Conservation (phyloP, 352 stramenopile genomes). For the Globisporangium paddicum region DNA sequence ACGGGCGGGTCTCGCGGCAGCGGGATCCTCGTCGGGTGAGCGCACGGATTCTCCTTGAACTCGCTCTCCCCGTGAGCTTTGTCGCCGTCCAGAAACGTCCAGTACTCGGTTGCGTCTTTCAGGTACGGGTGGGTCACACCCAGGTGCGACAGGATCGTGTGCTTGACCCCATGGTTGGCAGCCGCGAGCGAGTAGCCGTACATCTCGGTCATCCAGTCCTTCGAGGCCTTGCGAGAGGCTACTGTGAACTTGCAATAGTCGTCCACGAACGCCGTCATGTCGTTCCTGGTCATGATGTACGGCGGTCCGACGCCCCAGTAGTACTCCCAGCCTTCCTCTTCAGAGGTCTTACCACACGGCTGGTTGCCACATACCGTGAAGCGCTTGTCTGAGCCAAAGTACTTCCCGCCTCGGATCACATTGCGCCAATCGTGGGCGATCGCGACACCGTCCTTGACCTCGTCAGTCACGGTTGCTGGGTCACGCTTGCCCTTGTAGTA, state of each 20-base stretch:
- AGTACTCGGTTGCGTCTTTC: constrained; percentile 27
- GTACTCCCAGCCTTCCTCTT: constrained; percentile 21
- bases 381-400: constrained; percentile 9
- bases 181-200: constrained; percentile 48
- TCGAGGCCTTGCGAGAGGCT: constrained; percentile 10
- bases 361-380: background rate
- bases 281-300: constrained; percentile 31
- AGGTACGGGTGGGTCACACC: constrained; percentile 37
- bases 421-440: constrained; percentile 15
- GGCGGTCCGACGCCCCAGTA: constrained; percentile 21
- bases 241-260: constrained; percentile 25
- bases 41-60: constrained; percentile 28
- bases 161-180: constrained; percentile 46
- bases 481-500: constrained; percentile 21
- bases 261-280: constrained; percentile 20
- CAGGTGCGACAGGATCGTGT: constrained; percentile 46
- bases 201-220: constrained; percentile 59
- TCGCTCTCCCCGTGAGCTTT: background rate
- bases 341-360: background rate
- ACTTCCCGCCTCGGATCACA: constrained; percentile 17
- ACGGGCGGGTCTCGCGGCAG: constrained; percentile 36
- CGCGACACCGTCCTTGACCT: constrained; percentile 16
- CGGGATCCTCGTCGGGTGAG: constrained; percentile 19
- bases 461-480: constrained; percentile 10
- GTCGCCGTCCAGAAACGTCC: constrained; percentile 31